Evolutionary conservation across 176 grass and related monocot species (phyloP).

Genomic region (Rhynchospora pubera): DNA sequence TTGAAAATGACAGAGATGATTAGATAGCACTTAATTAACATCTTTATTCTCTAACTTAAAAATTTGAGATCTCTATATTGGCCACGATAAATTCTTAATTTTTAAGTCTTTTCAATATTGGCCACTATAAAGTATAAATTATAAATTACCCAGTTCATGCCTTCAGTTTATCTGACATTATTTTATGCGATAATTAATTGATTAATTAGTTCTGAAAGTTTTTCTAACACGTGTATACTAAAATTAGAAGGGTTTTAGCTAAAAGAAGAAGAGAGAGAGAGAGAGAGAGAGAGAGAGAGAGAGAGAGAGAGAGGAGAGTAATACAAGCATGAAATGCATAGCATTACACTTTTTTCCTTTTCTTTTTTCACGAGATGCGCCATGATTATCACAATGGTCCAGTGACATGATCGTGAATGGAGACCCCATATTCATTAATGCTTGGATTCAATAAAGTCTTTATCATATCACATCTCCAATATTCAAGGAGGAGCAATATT

Average conservation of each 20-base stretch:
- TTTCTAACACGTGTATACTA: not conserved
- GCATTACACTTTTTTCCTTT: not conserved
- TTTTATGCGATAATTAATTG: not conserved
- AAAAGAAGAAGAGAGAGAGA: too few relatives aligned
- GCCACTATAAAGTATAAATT: not conserved
- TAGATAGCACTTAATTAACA: slow-evolving; percentile 2
- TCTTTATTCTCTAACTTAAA: not conserved
- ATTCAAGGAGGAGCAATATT: slow-evolving; percentile 13
- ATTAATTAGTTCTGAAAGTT: not conserved
- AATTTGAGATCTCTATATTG: not conserved
- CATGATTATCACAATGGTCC: not conserved
- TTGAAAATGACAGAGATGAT: not conserved
- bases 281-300: too few relatives aligned
- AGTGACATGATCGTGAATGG: not conserved
- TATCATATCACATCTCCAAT: slow-evolving; percentile 11
- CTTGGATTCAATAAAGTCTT: not conserved
- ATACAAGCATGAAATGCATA: not conserved
- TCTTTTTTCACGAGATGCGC: slow-evolving; percentile 11
- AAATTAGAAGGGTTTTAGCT: not conserved
- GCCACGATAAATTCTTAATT: not conserved
- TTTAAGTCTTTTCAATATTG: not conserved
- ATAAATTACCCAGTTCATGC: not conserved
- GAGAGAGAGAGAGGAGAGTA: not conserved
- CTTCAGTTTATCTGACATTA: not conserved
- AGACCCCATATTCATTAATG: not conserved